A percentile compares a stretch with the other conserved stretches of the same genome.
phyloP scores from a whole-genome alignment of 225 moss, liverwort and hornwort species.

The Pseudisothecium myosuroides region DNA sequence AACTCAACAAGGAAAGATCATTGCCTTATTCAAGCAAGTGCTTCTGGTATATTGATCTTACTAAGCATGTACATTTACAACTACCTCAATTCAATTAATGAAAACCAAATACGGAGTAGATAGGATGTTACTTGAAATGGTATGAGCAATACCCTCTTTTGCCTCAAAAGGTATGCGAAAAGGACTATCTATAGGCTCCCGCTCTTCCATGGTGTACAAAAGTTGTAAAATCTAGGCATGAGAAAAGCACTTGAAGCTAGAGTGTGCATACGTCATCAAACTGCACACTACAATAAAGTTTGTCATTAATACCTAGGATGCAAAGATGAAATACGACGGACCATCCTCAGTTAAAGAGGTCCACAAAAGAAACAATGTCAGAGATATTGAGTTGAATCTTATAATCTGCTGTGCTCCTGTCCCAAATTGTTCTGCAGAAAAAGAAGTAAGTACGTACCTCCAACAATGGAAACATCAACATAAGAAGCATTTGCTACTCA shows the following conservation, averaged over 20 bases:
- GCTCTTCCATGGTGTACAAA: not conserved
- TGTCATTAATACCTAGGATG: not conserved
- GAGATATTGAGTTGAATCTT: not conserved
- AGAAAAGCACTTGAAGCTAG: not conserved
- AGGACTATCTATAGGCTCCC: fast-evolving
- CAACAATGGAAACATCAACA: not conserved
- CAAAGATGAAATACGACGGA: fast-evolving
- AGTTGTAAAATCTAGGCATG: not conserved
- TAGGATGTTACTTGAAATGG: not conserved
- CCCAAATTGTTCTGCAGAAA: not conserved
- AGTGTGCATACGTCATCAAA: not conserved
- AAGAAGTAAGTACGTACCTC: not conserved
- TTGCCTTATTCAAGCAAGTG: fast-evolving
- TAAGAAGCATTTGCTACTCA: not conserved
- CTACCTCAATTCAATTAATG: not conserved
- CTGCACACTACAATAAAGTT: not conserved
- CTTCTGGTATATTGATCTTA: not conserved
- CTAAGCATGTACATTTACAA: not conserved
- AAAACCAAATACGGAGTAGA: not conserved
- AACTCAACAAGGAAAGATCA: not conserved
- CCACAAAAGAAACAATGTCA: fast-evolving
- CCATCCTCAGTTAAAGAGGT: fast-evolving
- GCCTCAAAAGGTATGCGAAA: not conserved
- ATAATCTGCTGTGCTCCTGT: not conserved
- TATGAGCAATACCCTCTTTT: not conserved